Evolutionary conservation across 805 yeast genomes (phyloP), one percentile per base, ranked within the genome.

Genomic region (Metahyphopichia silvanorum): DNA sequence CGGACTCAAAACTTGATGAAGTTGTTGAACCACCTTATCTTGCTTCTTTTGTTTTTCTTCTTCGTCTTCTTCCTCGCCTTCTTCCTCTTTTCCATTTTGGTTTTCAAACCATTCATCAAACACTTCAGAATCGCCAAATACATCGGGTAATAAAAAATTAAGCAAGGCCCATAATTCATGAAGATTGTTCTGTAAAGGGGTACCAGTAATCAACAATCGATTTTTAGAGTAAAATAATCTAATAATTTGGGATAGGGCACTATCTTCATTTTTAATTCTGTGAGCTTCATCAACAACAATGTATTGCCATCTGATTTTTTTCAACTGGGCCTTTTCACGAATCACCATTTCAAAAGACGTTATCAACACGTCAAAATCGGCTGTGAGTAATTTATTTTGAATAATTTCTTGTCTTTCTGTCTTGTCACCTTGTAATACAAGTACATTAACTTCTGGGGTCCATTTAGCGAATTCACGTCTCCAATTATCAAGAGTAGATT

Each of bases 111-210:
- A 87, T 51, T 84, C 86, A 55, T 91, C 96, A 55, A 93, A 93
- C 1, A 83, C 79, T 13, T 81, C 86, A 6, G 95, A 76, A 49
- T 89, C 96, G 14, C 95, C 89, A 60, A 91, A 93, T 7, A 91
- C 94, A 63, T 93, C 98, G 0, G 98, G 98, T 16, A 91, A 62
- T 21, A 91, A 60, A 58, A 89, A 91, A 56, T 91, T 93, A 37
- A 91, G 66, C 33, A 91, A 68, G 0, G 98, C 96, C 98, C 98
- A 91, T 34, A 91, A 68, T 59, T 93, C 98, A 59, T 93, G 98
- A 34, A 91, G 64, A 44, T 93, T 93, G 55, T 91, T 91, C 51
- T 91, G 98, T 33, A 91, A 63, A 0, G 98, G 98, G 0, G 98
- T 91, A 43, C 98, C 98, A 0, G 98, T 91, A 39, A 91, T 88